Conservation (phyloP, 2,329 filamentous ascomycete genomes). For the Trichoderma koningiopsis region DNA sequence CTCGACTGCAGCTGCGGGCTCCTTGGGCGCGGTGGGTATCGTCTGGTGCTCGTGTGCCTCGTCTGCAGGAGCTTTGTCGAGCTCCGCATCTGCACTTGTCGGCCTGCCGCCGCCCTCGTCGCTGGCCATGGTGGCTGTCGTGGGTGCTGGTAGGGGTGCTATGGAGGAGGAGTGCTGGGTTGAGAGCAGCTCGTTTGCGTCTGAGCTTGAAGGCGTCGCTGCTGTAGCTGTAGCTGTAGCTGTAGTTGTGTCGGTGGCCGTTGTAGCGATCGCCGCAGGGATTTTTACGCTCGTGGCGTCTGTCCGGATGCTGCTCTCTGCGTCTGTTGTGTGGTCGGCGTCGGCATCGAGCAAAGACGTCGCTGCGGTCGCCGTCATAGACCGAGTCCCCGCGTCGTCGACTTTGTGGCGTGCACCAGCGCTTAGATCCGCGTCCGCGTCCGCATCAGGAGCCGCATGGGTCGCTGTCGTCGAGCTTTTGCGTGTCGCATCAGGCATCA, state of each 20-base stretch:
- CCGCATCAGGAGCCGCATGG: conserved; percentile 21
- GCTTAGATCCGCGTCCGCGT: not conserved
- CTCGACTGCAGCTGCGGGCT: not conserved
- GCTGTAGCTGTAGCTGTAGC: not conserved
- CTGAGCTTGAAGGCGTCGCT: not conserved
- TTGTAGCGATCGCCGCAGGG: not conserved
- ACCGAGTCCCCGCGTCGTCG: not conserved
- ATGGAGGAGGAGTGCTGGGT: not conserved
- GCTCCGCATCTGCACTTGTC: conserved; percentile 16
- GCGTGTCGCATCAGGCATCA: conserved; percentile 6
- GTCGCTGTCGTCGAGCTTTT: not conserved
- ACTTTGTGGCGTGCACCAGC: not conserved
- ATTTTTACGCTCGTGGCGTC: not conserved
- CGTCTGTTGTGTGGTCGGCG: not conserved
- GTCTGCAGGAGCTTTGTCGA: conserved; percentile 1
- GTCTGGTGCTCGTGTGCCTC: not conserved
- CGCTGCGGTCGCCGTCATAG: not conserved
- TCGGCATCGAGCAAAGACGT: not conserved
- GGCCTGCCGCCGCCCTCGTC: conserved; percentile 19
- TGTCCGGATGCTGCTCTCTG: not conserved
- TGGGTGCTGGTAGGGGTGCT: not conserved
- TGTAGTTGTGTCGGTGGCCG: not conserved
- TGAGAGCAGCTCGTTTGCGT: not conserved
- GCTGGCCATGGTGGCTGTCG: conserved; percentile 14
- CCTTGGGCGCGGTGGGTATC: not conserved